Evolutionary conservation across 2,329 filamentous ascomycete genomes (phyloP).

Genomic region (Aurifilum marmelostoma): DNA sequence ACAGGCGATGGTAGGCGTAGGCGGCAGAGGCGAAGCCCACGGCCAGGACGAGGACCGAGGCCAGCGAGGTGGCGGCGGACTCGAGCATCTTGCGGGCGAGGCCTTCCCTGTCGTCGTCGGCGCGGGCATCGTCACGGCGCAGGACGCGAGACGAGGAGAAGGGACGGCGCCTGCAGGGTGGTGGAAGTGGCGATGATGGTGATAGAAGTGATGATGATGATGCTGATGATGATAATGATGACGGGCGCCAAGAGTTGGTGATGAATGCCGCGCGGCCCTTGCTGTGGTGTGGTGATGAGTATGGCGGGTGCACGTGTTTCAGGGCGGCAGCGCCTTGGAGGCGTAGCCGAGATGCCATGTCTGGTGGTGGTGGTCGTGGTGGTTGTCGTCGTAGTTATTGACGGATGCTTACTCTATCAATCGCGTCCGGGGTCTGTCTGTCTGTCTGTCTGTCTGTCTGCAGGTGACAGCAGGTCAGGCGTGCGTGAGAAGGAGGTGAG

Average conservation of each 20-base stretch:
- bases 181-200: background rate
- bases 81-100: constrained; percentile 69
- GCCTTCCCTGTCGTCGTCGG: constrained; percentile 38
- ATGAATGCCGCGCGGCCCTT: background rate
- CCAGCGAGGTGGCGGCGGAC: constrained; percentile 73
- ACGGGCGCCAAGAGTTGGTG: background rate
- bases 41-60: constrained; percentile 73
- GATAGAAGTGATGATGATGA: background rate
- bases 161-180: background rate
- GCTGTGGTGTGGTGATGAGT: constrained; percentile 2
- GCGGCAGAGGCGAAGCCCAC: constrained; percentile 67
- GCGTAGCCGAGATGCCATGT: constrained; percentile 21
- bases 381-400: background rate
- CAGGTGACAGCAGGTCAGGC: background rate
- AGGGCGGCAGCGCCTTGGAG: constrained; percentile 10
- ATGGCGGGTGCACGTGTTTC: constrained; percentile 15
- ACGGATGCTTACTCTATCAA: background rate
- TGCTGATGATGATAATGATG: background rate
- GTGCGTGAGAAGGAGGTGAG: background rate
- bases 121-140: constrained; percentile 20
- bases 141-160: constrained; percentile 20
- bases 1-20: constrained; percentile 78
- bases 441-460: background rate
- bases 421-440: background rate
- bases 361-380: background rate